These are phyloP conservation scores for Aegilops speltoides DNA, from an alignment of 176 grass and related monocot species.

Conservation along the genomic window DNA sequence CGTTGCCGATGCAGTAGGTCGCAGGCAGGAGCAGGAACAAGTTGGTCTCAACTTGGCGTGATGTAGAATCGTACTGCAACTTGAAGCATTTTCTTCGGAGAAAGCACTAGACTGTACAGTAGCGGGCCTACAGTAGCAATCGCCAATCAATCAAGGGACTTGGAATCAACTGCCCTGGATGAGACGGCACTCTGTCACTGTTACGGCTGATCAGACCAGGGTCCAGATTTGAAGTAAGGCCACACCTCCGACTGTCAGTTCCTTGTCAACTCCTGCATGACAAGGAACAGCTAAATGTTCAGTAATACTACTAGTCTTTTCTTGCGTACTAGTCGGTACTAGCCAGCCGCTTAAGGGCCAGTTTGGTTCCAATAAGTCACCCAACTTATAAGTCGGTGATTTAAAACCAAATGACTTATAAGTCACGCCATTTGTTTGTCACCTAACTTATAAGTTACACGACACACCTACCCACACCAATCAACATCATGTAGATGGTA, in stretches of 20 bases:
- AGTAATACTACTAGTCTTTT: background rate
- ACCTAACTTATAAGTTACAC: no score
- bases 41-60: background rate
- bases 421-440: no score
- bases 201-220: background rate
- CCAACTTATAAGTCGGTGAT: no score
- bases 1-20: background rate
- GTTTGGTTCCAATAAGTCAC: no score
- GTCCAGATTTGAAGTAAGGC: background rate
- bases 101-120: background rate
- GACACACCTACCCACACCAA: no score
- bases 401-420: no score
- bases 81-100: background rate
- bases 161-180: background rate
- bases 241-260: background rate
- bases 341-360: background rate
- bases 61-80: background rate
- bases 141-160: background rate
- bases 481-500: no score
- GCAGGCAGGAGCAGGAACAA: background rate
- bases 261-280: constrained; percentile 19
- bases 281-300: background rate
- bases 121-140: background rate
- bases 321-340: background rate
- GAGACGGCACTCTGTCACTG: constrained; percentile 4